These are phyloP conservation scores for Lathyrus sativus DNA, from an alignment of 306 rosid species.

Conservation along the genomic window DNA sequence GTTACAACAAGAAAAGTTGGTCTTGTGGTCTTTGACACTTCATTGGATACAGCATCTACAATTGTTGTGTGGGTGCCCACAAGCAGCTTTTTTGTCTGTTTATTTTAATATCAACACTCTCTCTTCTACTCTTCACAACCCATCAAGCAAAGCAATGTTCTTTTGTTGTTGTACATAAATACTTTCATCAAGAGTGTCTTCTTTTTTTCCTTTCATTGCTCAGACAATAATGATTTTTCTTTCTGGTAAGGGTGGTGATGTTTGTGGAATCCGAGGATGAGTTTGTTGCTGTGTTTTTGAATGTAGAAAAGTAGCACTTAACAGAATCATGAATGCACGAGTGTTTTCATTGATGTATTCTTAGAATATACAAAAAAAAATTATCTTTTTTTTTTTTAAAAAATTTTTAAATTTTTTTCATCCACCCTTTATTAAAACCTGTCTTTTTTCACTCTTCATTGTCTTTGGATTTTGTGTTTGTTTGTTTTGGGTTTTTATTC, in stretches of 20 bases:
- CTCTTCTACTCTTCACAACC: constrained; percentile 27
- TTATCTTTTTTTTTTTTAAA: constrained; percentile 39
- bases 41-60: constrained; percentile 49
- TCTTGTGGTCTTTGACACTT: constrained; percentile 43
- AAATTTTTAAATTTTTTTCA: constrained; percentile 35
- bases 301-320: constrained; percentile 37
- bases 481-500: constrained; percentile 18
- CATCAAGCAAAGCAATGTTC: constrained; percentile 22
- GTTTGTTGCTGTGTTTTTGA: constrained; percentile 31
- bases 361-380: constrained; percentile 36
- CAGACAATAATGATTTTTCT: constrained; percentile 40
- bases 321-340: constrained; percentile 61
- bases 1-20: constrained; percentile 48
- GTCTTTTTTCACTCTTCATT: constrained; percentile 18
- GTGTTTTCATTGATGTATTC: constrained; percentile 59
- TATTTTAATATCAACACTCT: constrained; percentile 24
- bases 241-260: constrained; percentile 34
- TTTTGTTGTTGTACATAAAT: constrained; percentile 16
- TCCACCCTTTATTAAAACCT: constrained; percentile 39
- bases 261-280: constrained; percentile 44
- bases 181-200: constrained; percentile 30
- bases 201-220: constrained; percentile 35
- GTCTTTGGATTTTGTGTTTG: constrained; percentile 38
- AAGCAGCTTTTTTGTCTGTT: constrained; percentile 46
- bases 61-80: constrained; percentile 49